Base-by-base conservation (phyloP, 208 protist genomes). In the Trichomonas gallinae region DNA sequence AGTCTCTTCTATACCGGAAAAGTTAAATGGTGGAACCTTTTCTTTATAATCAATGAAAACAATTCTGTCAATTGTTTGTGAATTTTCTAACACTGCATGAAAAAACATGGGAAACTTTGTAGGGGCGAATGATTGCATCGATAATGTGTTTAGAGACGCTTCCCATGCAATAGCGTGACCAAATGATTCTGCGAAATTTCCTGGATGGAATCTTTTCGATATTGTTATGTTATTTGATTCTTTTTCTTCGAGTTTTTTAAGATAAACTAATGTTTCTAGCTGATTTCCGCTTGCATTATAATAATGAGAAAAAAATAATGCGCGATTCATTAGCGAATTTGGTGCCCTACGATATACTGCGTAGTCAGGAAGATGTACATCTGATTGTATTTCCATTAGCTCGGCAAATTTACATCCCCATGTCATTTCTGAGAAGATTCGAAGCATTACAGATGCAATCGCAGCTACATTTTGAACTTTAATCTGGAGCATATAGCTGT, bases 111-210 rank as follows among this genome's bases (percentile, higher is more conserved):
- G 26, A 51, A 93, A 93, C 45, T 34, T 93, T 11, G 26, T 26
- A 3, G 87, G 23, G 36, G 44, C 44, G 31, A 93, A 93, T 40
- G 11, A 0, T 58, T 93, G 40, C 0, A 93, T 49, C n/a, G 8
- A 38, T 48, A 93, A 11, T n/a, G 34, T 51, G 4, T 48, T 15
- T n/a, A 93, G n/a, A 38, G 46, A 51, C n/a, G 87, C 8, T 51
- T 93, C 87, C 87, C 87, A 93, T 21, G 87, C 87, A 38, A 93
- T 93, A 11, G 87, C 87, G 26, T 93, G 87, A 36, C 87, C 87
- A 51, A 93, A 58, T 21, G 87, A 13, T 11, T 40, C 40, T 1
- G 87, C 87, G 51, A 51, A 93, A 38, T 93, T 93, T 2, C 87
- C 87, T 34, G 87, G 87, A 51, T 93, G 87, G 2, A 93, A 40